Percentiles rank a stretch among this genome's conserved stretches.
Conservation (phyloP, 768 basidiomycete genomes). For the Coprinopsis cinerea region DNA sequence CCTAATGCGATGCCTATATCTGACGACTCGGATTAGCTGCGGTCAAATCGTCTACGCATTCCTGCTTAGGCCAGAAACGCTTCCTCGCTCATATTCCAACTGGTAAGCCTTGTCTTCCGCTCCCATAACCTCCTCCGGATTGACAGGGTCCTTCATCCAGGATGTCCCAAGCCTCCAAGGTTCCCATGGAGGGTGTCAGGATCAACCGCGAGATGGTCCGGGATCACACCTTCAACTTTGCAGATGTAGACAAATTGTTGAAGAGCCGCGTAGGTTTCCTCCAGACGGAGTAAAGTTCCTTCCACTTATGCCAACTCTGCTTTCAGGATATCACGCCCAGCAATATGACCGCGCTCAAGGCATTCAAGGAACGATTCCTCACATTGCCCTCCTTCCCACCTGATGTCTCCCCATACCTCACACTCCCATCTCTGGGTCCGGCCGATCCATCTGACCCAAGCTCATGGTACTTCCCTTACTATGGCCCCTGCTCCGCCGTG, state of each 20-base stretch:
- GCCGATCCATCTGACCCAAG: conserved; percentile 10
- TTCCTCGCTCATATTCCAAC: conserved; percentile 66
- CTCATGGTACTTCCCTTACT: conserved; percentile 39
- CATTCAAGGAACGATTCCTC: conserved; percentile 31
- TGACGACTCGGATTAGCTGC: conserved; percentile 38
- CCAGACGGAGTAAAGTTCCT: not conserved
- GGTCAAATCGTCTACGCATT: conserved; percentile 84
- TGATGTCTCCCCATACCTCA: not conserved
- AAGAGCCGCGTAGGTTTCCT: conserved; percentile 37
- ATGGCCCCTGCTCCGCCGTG: conserved; percentile 63
- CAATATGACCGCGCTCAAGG: conserved; percentile 45
- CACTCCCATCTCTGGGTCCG: not conserved
- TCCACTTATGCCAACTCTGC: not conserved
- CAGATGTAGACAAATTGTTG: conserved; percentile 52
- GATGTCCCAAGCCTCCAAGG: conserved; percentile 67
- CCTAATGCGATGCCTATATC: not conserved
- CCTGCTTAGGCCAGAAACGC: conserved; percentile 74
- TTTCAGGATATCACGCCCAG: conserved; percentile 45
- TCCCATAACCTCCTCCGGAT: not conserved
- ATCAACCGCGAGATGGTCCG: conserved; percentile 61
- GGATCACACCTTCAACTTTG: conserved; percentile 47
- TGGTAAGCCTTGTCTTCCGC: conserved; percentile 45
- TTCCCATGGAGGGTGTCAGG: conserved; percentile 48
- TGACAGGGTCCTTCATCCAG: conserved; percentile 28
- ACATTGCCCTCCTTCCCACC: conserved; percentile 24